Conservation (phyloP, 1,139 yeast species). For the Magnusiomyces ingens region DNA sequence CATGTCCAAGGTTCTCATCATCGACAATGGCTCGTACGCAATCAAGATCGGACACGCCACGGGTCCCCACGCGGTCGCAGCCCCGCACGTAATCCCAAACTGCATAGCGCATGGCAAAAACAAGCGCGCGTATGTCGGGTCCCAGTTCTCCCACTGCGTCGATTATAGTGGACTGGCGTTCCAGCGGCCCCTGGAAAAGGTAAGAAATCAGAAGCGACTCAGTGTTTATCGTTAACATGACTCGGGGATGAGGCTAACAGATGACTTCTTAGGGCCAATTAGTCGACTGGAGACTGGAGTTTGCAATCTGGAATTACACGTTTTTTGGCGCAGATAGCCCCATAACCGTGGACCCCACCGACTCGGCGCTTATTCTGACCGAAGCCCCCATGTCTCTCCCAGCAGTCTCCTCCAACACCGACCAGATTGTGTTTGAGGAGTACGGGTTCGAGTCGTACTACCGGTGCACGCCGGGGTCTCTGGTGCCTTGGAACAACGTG, state of each 20-base stretch:
- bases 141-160: conserved; percentile 54
- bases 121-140: conserved; percentile 67
- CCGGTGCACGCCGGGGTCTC: conserved; percentile 56
- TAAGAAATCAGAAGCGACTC: too few species aligned
- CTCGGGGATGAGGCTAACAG: too few species aligned
- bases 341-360: conserved; percentile 38
- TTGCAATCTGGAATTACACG: conserved; percentile 88
- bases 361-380: conserved; percentile 50
- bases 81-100: conserved; percentile 55
- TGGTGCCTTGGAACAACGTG: conserved; percentile 58
- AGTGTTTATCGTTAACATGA: too few species aligned
- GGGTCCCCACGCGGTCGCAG: conserved; percentile 23
- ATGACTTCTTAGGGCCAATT: conserved; percentile 47
- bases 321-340: conserved; percentile 39
- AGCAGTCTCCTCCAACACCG: conserved; percentile 74
- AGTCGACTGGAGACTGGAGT: conserved; percentile 87
- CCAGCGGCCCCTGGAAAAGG: conserved; percentile 74
- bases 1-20: conserved; percentile 34
- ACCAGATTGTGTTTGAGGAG: conserved; percentile 91
- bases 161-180: conserved; percentile 72
- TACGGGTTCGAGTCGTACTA: conserved; percentile 68
- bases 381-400: conserved; percentile 84
- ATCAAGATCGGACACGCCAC: conserved; percentile 65
- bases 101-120: conserved; percentile 71
- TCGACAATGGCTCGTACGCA: conserved; percentile 86